Base-by-base conservation (phyloP, 345 rosid species). In the Lepidium africanum region DNA sequence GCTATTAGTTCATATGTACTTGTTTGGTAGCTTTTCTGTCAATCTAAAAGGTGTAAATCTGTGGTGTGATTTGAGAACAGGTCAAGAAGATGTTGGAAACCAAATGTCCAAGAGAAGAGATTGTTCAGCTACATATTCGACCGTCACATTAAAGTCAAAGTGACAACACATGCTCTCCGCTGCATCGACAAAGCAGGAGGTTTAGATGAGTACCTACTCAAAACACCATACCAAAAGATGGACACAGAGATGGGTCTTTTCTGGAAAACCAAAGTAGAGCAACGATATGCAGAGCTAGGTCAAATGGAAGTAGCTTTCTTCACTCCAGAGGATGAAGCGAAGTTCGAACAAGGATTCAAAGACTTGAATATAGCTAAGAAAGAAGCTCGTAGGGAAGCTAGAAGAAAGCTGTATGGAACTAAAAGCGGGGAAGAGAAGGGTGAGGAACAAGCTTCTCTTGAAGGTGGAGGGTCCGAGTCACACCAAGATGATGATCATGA, bases 101-200 rank as follows among this genome's bases (percentile, higher is more conserved):
- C 99, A 23, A 94, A 94, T 67, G 92, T 87, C 13, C 96, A 94
- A 72, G 90, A 89, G 61, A 94, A 94, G 80, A 75, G 97, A 59
- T 83, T 94, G 57, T 94, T 94, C 69, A 94, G 97, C 77, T 94
- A 89, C 81, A 85, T 91, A 68, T 75, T 87, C 11, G 96, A 91
- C 68, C 95, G 93, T 1, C 97, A 94, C 67, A 86, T 94, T 68
- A 85, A 85, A 63, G 85, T 91, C n/a, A 89, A 94, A 78, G 91
- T 94, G 47, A 91, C 99, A 0, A 89, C 85, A 10, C 96, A 94
- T 41, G 96, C 99, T 25, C 85, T 91, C 11, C 97, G 99, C 36
- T 94, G 96, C 91, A 86, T 94, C 14, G 99, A 94, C 81, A 94
- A 91, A 80, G 97, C 87, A 43, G 99, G 96, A 48, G 99, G 99